A percentile compares a stretch with the other conserved stretches of the same genome.
Conservation (phyloP, 352 stramenopile genomes). For the Lagenidium giganteum region DNA sequence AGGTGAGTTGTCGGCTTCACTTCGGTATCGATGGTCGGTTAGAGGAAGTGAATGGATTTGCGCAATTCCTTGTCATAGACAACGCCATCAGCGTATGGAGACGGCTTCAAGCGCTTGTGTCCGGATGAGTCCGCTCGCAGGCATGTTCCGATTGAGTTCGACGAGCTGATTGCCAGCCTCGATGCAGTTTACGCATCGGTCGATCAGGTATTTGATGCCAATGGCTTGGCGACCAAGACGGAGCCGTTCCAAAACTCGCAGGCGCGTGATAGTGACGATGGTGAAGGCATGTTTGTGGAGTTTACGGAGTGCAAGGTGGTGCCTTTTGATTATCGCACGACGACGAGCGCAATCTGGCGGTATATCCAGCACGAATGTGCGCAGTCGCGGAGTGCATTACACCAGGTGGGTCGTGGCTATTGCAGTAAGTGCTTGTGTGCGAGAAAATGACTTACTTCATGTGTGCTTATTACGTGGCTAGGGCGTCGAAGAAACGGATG, state of each 20-base stretch:
- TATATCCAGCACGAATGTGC: constrained; percentile 8
- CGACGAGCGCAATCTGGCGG: constrained; percentile 6
- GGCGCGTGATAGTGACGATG: constrained; percentile 11
- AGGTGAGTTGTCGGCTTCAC: too few species aligned
- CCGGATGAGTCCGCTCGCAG: too few species aligned
- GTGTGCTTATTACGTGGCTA: constrained; percentile 21
- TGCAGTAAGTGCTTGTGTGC: too few species aligned
- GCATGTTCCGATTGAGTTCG: too few species aligned
- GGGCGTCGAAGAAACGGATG: constrained; percentile 7
- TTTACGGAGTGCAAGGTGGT: neutral
- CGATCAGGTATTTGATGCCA: neutral
- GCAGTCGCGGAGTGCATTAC: too few species aligned
- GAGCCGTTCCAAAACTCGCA: constrained; percentile 14
- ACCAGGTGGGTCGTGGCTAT: too few species aligned
- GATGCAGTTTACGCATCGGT: neutral
- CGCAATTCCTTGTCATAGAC: too few species aligned
- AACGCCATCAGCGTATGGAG: too few species aligned
- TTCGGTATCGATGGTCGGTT: too few species aligned
- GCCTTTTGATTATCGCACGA: neutral
- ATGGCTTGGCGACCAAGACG: constrained; percentile 6
- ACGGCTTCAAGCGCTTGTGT: too few species aligned
- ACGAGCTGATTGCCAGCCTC: constrained; percentile 1
- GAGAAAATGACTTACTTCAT: too few species aligned
- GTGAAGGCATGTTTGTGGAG: constrained; percentile 1
- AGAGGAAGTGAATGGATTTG: too few species aligned